Conservation (phyloP, 2,329 filamentous ascomycete genomes). For the Penicillium sp. region DNA sequence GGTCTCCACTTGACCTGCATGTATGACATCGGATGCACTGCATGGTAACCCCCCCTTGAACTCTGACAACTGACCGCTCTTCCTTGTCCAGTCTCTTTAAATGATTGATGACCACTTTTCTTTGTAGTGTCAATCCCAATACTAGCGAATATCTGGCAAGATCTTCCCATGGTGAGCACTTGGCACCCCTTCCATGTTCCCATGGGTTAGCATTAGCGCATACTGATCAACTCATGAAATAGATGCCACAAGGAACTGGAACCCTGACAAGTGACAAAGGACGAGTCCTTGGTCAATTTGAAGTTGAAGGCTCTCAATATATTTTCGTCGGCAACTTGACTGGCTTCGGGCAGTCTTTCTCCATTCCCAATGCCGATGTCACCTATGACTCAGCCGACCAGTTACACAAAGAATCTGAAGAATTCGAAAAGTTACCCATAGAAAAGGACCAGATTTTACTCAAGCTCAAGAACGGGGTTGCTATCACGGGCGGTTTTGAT, state of each 20-base stretch:
- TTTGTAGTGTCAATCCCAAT: neutral
- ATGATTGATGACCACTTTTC: neutral
- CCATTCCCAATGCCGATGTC: constrained; percentile 8
- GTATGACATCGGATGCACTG: constrained; percentile 10
- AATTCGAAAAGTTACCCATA: constrained; percentile 9
- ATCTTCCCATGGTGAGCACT: neutral
- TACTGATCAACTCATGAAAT: neutral
- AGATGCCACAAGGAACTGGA: constrained; percentile 12
- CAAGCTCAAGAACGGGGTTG: constrained; percentile 8
- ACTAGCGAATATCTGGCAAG: neutral
- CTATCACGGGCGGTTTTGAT: constrained; percentile 11
- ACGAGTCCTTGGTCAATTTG: constrained; percentile 12
- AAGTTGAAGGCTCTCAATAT: constrained; percentile 9
- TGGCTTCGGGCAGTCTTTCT: constrained; percentile 7
- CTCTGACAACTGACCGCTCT: constrained; percentile 7
- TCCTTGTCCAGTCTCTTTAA: neutral
- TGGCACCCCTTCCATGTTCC: neutral
- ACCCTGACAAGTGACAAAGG: constrained; percentile 11
- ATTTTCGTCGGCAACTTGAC: constrained; percentile 10
- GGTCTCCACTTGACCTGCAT: constrained; percentile 8
- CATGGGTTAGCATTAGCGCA: neutral
- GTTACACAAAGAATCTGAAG: constrained; percentile 1
- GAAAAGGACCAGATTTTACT: constrained; percentile 10
- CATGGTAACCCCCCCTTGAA: neutral
- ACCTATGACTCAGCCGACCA: constrained; percentile 11